Base-by-base conservation (phyloP, 345 rosid genomes). In the Gossypium anomalum region DNA sequence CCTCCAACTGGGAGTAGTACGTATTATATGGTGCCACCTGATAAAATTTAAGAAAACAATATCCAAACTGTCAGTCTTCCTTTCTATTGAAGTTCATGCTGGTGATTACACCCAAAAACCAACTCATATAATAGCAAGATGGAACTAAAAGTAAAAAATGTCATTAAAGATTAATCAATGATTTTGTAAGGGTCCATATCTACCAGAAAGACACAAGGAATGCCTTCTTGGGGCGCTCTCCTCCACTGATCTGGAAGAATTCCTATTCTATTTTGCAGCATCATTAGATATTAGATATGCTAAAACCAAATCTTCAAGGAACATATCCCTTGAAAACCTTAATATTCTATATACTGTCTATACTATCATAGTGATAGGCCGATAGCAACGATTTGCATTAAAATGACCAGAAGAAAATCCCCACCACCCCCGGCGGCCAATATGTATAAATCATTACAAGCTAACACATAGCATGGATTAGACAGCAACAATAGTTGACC, bases 1-100 rank as follows among this genome's bases (percentile, higher is more conserved):
- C 95, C 89, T 86, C 97, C 89, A 96, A 86, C 77, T 87, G 89
- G 74, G 97, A 80, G 80, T 96, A 93, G 83, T 83, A 93, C 49
- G 99, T 92, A 84, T 96, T 96, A 75, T 96, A 96, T 60, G 99
- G 99, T 67, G 97, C 98, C 78, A 96, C 97, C 99, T 96, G 85
- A 70, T 62, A 68, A 73, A 67, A 73, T 63, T 58, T 69, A 75
- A 65, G 45, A 71, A 27, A 71, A 45, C 10, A 53, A 63, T 44
- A 52, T 23, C 34, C 9, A 44, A 57, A 73, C n/a, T 51, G 41
- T 68, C 17, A 61, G 29, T 59, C 63, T 53, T 56, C 71, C 69
- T n/a, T 2, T 7, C 13, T 38, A 7, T 56, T 20, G 34, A 71
- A 71, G 19, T 15, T 56, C 8, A 16, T 55, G 43, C 29, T 41